A percentile compares a stretch with the other conserved stretches of the same genome.
Evolutionary conservation across 805 yeast genomes (phyloP).

Genomic region (Sugiyamaella americana): DNA sequence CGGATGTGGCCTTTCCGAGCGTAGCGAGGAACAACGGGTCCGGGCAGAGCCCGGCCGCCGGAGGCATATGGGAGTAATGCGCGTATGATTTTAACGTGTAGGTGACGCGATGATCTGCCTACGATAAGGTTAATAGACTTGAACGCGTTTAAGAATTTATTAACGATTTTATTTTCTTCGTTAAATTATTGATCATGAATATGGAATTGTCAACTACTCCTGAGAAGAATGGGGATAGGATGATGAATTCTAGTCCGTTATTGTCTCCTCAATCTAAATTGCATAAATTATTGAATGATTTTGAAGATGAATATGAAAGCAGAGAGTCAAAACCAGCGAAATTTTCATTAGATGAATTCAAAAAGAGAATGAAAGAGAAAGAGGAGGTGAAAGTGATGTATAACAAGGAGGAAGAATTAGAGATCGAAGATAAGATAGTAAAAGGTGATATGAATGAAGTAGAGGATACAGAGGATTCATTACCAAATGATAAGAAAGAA

Average conservation of each 20-base stretch:
- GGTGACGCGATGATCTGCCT: too few species aligned
- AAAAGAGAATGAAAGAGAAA: not conserved
- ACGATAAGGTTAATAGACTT: too few species aligned
- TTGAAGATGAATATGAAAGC: not conserved
- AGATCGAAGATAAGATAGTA: not conserved
- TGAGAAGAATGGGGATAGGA: too few species aligned
- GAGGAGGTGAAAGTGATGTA: not conserved
- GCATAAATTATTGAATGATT: not conserved
- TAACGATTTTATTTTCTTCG: too few species aligned
- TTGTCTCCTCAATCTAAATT: not conserved
- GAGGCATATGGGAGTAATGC: too few species aligned
- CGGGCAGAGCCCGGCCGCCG: too few species aligned
- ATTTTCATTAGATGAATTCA: not conserved
- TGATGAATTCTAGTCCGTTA: not conserved
- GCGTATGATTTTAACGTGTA: too few species aligned
- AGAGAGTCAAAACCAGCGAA: not conserved
- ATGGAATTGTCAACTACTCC: too few species aligned
- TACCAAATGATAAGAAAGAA: not conserved
- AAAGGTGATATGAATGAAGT: not conserved
- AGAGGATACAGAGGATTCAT: not conserved
- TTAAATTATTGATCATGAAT: too few species aligned
- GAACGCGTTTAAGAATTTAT: too few species aligned
- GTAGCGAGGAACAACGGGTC: too few species aligned
- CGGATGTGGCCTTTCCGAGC: too few species aligned
- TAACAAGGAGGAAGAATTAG: not conserved